phyloP scores from a whole-genome alignment of 129 eudicot species.

The Pittosporum tobira region DNA sequence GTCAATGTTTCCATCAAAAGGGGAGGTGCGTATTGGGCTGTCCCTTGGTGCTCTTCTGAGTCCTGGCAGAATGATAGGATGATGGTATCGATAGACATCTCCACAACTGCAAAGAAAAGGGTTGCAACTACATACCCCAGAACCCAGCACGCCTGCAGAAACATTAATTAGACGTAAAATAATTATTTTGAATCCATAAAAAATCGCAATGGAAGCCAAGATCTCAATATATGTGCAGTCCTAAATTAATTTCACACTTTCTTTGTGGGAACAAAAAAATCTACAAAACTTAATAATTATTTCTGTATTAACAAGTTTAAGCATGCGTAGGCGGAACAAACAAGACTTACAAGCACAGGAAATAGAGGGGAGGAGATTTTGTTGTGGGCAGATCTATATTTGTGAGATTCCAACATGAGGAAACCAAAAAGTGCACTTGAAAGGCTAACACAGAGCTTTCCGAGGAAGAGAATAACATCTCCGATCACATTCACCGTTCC shows the following conservation, averaged over 20 bases:
- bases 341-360: slow-evolving; percentile 76
- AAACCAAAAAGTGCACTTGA: slow-evolving; percentile 78
- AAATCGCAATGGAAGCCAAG: too few relatives aligned
- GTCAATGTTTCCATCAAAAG: slow-evolving; percentile 62
- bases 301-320: neutral
- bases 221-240: too few relatives aligned
- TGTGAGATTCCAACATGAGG: slow-evolving; percentile 82
- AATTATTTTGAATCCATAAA: too few relatives aligned
- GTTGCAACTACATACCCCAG: slow-evolving; percentile 80
- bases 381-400: slow-evolving; percentile 65
- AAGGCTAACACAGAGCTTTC: slow-evolving; percentile 86
- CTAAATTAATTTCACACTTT: too few relatives aligned
- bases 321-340: neutral
- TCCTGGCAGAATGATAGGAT: slow-evolving; percentile 93
- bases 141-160: slow-evolving; percentile 68
- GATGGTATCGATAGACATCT: slow-evolving; percentile 83
- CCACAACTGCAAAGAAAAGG: slow-evolving; percentile 85
- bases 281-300: too few relatives aligned
- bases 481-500: slow-evolving; percentile 97
- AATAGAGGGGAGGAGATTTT: slow-evolving; percentile 85
- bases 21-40: slow-evolving; percentile 81
- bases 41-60: slow-evolving; percentile 81
- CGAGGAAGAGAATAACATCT: slow-evolving; percentile 80
- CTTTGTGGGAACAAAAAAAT: too few relatives aligned
- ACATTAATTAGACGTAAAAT: neutral